phyloP scores from a whole-genome alignment of 2,329 filamentous ascomycete genomes.

The Scorias spongiosa region DNA sequence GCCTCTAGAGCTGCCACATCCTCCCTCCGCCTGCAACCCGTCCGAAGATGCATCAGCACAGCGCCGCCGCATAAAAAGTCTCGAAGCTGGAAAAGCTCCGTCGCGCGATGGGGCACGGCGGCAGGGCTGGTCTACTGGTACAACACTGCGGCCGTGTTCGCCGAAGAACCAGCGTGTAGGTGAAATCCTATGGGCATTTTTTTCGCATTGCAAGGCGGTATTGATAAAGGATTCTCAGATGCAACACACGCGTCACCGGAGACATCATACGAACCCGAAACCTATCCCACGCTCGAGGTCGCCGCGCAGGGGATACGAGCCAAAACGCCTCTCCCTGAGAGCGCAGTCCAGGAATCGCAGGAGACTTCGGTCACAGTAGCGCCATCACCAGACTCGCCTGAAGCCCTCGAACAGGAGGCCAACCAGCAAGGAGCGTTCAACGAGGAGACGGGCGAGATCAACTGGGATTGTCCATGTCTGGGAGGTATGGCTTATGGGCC shows the following conservation, averaged over 20 bases:
- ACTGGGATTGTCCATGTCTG: slow-evolving; percentile 97
- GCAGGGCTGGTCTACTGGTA: slow-evolving; percentile 78
- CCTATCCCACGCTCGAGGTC: slow-evolving; percentile 29
- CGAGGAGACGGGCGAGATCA: slow-evolving; percentile 96
- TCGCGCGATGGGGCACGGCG: slow-evolving; percentile 60
- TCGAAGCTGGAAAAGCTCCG: slow-evolving; percentile 68
- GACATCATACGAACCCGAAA: slow-evolving; percentile 26
- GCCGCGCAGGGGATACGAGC: slow-evolving; percentile 26
- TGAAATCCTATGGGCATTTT: slow-evolving; percentile 3
- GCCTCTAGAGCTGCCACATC: neutral
- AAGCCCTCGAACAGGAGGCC: slow-evolving; percentile 63
- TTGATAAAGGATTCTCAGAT: slow-evolving; percentile 6
- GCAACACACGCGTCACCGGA: slow-evolving; percentile 22
- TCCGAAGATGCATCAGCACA: slow-evolving; percentile 41
- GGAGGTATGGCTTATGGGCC: slow-evolving; percentile 95
- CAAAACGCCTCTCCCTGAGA: too few species aligned
- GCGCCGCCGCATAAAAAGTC: slow-evolving; percentile 47
- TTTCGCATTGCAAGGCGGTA: neutral
- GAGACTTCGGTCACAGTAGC: slow-evolving; percentile 8
- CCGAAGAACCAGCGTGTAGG: slow-evolving; percentile 65
- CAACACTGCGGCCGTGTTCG: slow-evolving; percentile 76
- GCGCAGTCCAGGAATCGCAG: neutral
- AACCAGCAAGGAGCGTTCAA: slow-evolving; percentile 87
- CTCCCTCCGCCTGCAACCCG: slow-evolving; percentile 4
- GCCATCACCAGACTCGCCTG: slow-evolving; percentile 26